A percentile compares a stretch with the other conserved stretches of the same genome.
Evolutionary conservation across 2,329 filamentous ascomycete species (phyloP).

Genomic region (Pezicula rhizophila): DNA sequence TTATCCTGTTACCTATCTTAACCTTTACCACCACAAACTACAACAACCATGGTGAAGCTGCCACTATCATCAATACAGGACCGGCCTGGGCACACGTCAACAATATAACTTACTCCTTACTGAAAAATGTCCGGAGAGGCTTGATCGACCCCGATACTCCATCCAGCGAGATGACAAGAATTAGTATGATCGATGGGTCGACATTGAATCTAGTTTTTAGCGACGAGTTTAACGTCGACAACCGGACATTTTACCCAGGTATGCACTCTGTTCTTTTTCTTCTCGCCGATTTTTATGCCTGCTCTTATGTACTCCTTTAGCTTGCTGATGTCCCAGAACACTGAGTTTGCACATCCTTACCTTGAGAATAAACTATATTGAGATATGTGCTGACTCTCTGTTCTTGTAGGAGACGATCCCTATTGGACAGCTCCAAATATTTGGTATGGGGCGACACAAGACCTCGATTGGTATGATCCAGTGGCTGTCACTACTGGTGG

Average conservation of each 20-base stretch:
- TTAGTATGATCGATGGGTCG: slow-evolving; percentile 36
- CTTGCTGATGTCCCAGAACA: no score
- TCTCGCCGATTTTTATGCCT: no score
- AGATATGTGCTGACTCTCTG: no score
- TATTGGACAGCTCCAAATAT: slow-evolving; percentile 46
- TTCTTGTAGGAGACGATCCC: slow-evolving; percentile 41
- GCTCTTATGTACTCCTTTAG: no score
- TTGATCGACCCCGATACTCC: slow-evolving; percentile 49
- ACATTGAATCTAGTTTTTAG: slow-evolving; percentile 45
- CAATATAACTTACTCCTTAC: slow-evolving; percentile 36
- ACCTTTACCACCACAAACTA: slow-evolving; percentile 30
- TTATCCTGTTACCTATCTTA: slow-evolving; percentile 44
- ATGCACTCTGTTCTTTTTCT: no score
- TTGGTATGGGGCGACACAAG: slow-evolving; percentile 48
- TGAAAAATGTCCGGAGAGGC: slow-evolving; percentile 39
- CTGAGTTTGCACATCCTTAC: no score
- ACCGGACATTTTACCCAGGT: slow-evolving; percentile 44
- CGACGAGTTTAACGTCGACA: slow-evolving; percentile 48
- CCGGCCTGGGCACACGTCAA: slow-evolving; percentile 41
- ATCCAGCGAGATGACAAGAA: slow-evolving; percentile 35
- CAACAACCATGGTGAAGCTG: slow-evolving; percentile 8
- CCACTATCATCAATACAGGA: slow-evolving; percentile 6
- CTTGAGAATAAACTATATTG: no score
- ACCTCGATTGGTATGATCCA: slow-evolving; percentile 33
- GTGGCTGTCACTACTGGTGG: slow-evolving; percentile 44